Conservation (phyloP, 2,329 filamentous ascomycete species). For the Tolypocladium amazonense region DNA sequence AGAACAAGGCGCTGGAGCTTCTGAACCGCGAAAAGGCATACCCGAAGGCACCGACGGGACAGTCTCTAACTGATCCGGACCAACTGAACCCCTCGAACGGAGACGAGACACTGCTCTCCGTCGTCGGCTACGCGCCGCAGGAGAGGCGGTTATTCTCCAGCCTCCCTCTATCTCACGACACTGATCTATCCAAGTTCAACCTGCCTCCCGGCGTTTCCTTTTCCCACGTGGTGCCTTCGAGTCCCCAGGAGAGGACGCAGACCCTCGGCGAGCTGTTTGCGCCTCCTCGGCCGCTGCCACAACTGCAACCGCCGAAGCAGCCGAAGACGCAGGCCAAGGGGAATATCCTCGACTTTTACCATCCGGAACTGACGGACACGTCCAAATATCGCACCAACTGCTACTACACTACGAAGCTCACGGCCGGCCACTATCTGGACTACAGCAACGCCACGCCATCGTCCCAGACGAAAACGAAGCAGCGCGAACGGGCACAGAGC, state of each 20-base stretch:
- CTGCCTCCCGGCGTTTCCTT: constrained; percentile 64
- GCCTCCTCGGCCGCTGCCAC: constrained; percentile 53
- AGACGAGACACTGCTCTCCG: constrained; percentile 55
- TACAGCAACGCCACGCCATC: constrained; percentile 53
- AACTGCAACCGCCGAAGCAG: constrained; percentile 61
- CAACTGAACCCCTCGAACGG: constrained; percentile 25
- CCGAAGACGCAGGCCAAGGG: constrained; percentile 60
- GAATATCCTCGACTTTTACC: constrained; percentile 41
- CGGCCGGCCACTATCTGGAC: constrained; percentile 60
- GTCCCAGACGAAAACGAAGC: constrained; percentile 47
- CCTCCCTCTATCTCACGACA: constrained; percentile 35
- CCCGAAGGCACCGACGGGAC: constrained; percentile 26
- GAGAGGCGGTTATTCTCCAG: constrained; percentile 80
- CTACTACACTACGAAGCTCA: constrained; percentile 57
- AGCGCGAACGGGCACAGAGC: constrained; percentile 62
- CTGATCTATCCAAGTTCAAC: constrained; percentile 28
- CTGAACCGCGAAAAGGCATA: constrained; percentile 50
- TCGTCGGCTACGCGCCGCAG: constrained; percentile 65
- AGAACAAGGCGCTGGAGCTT: constrained; percentile 50
- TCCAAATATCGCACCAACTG: constrained; percentile 42
- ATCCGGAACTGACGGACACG: constrained; percentile 44
- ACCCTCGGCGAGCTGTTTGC: constrained; percentile 67
- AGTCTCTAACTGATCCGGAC: constrained; percentile 29
- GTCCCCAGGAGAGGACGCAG: constrained; percentile 35
- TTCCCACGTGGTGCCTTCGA: constrained; percentile 22